Percentiles rank a stretch among this genome's conserved stretches.
Conservation (phyloP, 2,329 filamentous ascomycete genomes). For the Xylaria sp. region DNA sequence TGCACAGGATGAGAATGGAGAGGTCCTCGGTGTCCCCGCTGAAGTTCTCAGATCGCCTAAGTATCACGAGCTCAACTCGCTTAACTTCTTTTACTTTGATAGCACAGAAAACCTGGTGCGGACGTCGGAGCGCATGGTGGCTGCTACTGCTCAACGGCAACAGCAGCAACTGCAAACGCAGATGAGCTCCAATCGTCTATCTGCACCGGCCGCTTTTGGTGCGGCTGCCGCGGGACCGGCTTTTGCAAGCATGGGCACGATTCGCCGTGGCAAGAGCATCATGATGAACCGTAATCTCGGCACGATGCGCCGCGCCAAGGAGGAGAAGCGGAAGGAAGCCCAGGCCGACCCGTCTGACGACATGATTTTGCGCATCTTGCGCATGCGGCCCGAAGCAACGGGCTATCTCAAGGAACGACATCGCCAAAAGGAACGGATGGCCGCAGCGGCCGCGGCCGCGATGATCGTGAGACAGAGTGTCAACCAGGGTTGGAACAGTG, state of each 20-base stretch:
- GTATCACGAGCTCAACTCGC: constrained; percentile 92
- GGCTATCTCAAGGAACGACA: constrained; percentile 84
- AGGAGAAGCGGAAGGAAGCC: constrained; percentile 90
- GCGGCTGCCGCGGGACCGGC: constrained; percentile 42
- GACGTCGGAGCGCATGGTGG: constrained; percentile 93
- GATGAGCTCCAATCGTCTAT: constrained; percentile 57
- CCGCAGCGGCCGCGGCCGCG: constrained; percentile 83
- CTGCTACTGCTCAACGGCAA: constrained; percentile 69
- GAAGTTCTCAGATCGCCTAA: constrained; percentile 95
- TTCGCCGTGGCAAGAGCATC: constrained; percentile 68
- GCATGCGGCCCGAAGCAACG: constrained; percentile 89
- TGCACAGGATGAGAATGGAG: constrained; percentile 76
- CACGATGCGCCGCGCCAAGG: constrained; percentile 92
- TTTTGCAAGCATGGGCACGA: constrained; percentile 64
- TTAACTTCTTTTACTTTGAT: constrained; percentile 99
- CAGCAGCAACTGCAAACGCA: constrained; percentile 61
- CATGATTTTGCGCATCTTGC: constrained; percentile 90
- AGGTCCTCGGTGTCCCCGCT: constrained; percentile 80
- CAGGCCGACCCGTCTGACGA: constrained; percentile 97
- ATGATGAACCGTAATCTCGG: constrained; percentile 92
- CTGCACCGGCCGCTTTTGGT: constrained; percentile 49
- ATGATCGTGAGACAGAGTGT: constrained; percentile 93
- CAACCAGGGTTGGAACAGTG: constrained; percentile 48
- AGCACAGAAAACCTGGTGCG: constrained; percentile 84
- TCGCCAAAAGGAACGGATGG: constrained; percentile 88